Percentiles rank a stretch among this genome's conserved stretches.
Evolutionary conservation across 2,329 filamentous ascomycete species (phyloP).

Genomic region (Xylogone sp.): DNA sequence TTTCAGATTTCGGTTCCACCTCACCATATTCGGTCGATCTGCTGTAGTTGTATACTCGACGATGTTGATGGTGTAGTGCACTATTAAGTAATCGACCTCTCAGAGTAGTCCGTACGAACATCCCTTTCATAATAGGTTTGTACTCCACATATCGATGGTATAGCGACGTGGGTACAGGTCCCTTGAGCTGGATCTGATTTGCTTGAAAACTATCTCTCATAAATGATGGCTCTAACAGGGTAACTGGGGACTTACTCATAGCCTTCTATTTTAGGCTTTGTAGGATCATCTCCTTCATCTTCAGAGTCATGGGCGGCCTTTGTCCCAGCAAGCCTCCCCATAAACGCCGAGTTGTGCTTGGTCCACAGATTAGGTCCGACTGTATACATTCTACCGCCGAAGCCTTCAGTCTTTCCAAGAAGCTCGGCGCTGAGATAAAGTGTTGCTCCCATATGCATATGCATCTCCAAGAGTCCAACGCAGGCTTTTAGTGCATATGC

Average conservation of each 20-base stretch:
- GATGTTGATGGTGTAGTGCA: conserved; percentile 86
- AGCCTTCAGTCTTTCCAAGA: conserved; percentile 71
- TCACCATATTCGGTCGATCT: conserved; percentile 67
- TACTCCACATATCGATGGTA: conserved; percentile 96
- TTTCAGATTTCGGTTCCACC: conserved; percentile 62
- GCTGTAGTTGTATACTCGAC: conserved; percentile 85
- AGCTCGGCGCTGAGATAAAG: conserved; percentile 72
- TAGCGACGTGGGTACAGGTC: conserved; percentile 73
- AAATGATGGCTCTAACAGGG: conserved; percentile 5
- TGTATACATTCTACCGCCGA: conserved; percentile 70
- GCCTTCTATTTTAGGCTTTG: conserved; percentile 57
- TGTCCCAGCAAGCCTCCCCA: conserved; percentile 74
- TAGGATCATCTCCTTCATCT: conserved; percentile 36
- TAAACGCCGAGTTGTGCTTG: conserved; percentile 84
- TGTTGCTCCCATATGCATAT: conserved; percentile 64
- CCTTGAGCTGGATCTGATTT: conserved; percentile 82
- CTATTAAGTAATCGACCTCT: conserved; percentile 78
- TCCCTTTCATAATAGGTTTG: conserved; percentile 80
- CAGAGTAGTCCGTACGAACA: conserved; percentile 78
- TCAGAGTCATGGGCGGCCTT: conserved; percentile 60
- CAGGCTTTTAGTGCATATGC: conserved; percentile 74
- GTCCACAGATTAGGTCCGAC: conserved; percentile 72
- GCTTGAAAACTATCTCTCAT: conserved; percentile 71
- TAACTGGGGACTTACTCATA: conserved; percentile 62
- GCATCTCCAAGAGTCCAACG: conserved; percentile 56